Evolutionary conservation across 305 asterid species (phyloP), one percentile per base, ranked within the genome.

Genomic region (Plantago coronopus): DNA sequence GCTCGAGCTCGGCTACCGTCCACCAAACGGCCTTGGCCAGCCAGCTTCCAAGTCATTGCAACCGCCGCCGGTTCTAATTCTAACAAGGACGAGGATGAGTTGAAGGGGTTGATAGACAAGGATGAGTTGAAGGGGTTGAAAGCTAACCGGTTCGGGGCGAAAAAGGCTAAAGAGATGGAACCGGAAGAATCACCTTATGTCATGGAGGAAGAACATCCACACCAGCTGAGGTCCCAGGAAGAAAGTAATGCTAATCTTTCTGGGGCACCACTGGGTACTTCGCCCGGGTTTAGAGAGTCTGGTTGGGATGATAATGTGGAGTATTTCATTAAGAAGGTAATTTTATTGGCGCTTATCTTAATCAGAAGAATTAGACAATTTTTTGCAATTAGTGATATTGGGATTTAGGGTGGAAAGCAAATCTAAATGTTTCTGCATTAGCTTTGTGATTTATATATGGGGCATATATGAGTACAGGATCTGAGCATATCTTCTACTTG

Each of bases 1-100:
- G 68, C 94, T 1, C 83, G 90, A 37, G 74, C 90, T 57, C 86
- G 99, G 22, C 89, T 75, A 38, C 97, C 97, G 6, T 87, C 97
- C 0, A 53, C 54, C 20, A 87, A 79, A 75, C 76, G 91, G 59
- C 48, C 67, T 46, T 75, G 85, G 63, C 91, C 95, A 4, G 43
- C 59, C 48, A 70, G 72, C 70, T 73, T 65, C 13, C 76, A 61
- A 61, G 69, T 68, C 25, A 74, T 50, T 14, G 86, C 74, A 63
- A 63, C 48, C 18, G 77, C 62, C 4, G 34, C 51, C 29, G 55
- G 58, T n/a, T 53, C 42, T 57, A 10, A 27, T 19, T 60, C 29
- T 23, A 55, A 48, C 58, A 66, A 64, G 57, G 81, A n/a, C n/a
- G n/a, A n/a, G n/a, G n/a, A 68, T 6, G 78, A 67, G 56, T 42